Evolutionary conservation across 192 early-diverging fungal species (phyloP), one percentile per base, ranked within the genome.

Genomic region (Allomyces javanicus): DNA sequence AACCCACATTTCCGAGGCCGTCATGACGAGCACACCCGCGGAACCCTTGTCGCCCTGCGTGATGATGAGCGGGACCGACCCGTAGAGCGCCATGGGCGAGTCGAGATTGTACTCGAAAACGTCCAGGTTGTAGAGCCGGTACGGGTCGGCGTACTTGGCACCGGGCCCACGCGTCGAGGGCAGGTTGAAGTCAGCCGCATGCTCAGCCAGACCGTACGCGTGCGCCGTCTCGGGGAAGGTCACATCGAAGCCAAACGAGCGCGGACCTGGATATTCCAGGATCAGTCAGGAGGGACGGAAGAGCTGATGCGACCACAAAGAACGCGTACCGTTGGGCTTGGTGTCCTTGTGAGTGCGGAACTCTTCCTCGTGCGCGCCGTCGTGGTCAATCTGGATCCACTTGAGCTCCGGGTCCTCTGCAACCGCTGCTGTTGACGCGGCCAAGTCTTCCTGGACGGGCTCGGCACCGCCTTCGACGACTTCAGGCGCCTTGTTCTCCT

Each of bases 81-180:
- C 94, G 70, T 99, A 99, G 6, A 99, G 83, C 5, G 93, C 89
- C 86, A 92, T 94, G n/a, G 95, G 92, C 68, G 80, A 92, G 79
- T 99, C 90, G 24, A 88, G 65, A 24, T 88, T 86, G 80, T 97
- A 95, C 77, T 99, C 96, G 76, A 97, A 97, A 24, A 97, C 95
- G 68, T 99, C 96, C 67, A 94, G 75, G 71, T 99, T 99, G 74
- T 95, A 99, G 45, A 97, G 74, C 25, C 96, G 81, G 76, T 96
- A 99, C 9, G 96, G 96, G 64, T 97, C 92, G 21, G 72, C 75
- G 72, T 97, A 97, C 7, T 78, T 83, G 73, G 65, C 93, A 84
- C 43, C 81, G 74, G 70, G 64, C 63, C 67, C 85, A 68, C 89
- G 78, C 12, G 96, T 99, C n/a, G 89, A 72, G 72, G 88, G 90